Percentiles rank a stretch among this genome's conserved stretches.
Evolutionary conservation across 352 stramenopile species (phyloP).

Genomic region (Phytophthora niederhauseri): DNA sequence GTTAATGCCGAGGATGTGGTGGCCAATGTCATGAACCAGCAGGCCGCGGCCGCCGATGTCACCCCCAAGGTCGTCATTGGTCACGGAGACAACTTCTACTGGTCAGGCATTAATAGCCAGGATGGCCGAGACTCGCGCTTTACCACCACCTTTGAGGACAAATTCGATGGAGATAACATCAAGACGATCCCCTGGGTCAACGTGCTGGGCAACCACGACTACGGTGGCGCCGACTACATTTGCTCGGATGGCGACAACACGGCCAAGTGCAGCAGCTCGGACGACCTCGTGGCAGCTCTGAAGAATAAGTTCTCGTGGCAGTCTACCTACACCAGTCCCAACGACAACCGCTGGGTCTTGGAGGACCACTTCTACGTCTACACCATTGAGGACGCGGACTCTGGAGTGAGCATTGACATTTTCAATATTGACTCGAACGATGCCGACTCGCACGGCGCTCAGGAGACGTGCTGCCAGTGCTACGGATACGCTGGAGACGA

Average conservation of each 20-base stretch:
- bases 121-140: slow-evolving; percentile 52
- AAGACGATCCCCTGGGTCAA: slow-evolving; percentile 63
- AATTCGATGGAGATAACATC: slow-evolving; percentile 52
- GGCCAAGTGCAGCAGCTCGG: slow-evolving; percentile 30
- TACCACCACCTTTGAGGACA: slow-evolving; percentile 57
- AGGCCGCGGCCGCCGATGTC: slow-evolving; percentile 37
- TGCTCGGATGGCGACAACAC: slow-evolving; percentile 36
- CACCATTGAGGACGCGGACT: slow-evolving; percentile 34
- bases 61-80: slow-evolving; percentile 62
- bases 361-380: slow-evolving; percentile 61
- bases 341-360: slow-evolving; percentile 57
- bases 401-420: slow-evolving; percentile 54
- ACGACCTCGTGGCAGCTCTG: slow-evolving; percentile 28
- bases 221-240: slow-evolving; percentile 62
- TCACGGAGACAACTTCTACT: slow-evolving; percentile 75
- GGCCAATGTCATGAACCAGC: slow-evolving; percentile 59
- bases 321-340: slow-evolving; percentile 47
- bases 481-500: slow-evolving; percentile 53
- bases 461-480: slow-evolving; percentile 60
- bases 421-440: slow-evolving; percentile 65
- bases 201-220: slow-evolving; percentile 71
- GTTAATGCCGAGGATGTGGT: slow-evolving; percentile 67
- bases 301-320: slow-evolving; percentile 59
- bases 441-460: slow-evolving; percentile 49
- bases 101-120: slow-evolving; percentile 50